These are phyloP conservation scores for Cochlearia excelsa DNA, from an alignment of 345 rosid species.

Conservation along the genomic window DNA sequence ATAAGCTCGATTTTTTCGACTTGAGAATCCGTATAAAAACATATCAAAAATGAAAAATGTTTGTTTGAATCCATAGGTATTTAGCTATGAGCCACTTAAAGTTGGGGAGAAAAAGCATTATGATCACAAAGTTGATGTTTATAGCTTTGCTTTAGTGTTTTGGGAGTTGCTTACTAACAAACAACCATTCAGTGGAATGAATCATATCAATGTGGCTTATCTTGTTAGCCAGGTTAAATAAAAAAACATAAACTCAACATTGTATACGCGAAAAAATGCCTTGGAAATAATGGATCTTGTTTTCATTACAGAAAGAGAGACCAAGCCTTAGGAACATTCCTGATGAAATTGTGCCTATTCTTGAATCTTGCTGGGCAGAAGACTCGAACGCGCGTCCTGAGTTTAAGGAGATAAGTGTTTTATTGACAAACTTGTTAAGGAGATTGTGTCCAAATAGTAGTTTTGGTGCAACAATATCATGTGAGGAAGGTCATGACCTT, in stretches of 20 bases:
- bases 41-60: neutral
- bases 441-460: slow-evolving; percentile 7
- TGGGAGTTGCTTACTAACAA: slow-evolving; percentile 65
- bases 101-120: slow-evolving; percentile 47
- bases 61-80: slow-evolving; percentile 36
- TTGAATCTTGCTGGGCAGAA: slow-evolving; percentile 56
- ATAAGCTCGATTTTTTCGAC: neutral
- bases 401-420: slow-evolving; percentile 43
- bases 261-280: neutral
- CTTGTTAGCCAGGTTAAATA: slow-evolving; percentile 39
- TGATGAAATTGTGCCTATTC: slow-evolving; percentile 32
- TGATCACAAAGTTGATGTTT: slow-evolving; percentile 73
- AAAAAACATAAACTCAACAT: neutral
- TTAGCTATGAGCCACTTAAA: slow-evolving; percentile 41
- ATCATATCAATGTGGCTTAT: slow-evolving; percentile 35
- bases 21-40: neutral
- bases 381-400: slow-evolving; percentile 54
- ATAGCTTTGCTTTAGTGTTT: slow-evolving; percentile 58
- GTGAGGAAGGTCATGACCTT: neutral
- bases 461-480: neutral
- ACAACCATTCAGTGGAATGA: slow-evolving; percentile 45
- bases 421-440: slow-evolving; percentile 29
- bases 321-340: slow-evolving; percentile 50
- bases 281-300: neutral
- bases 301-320: slow-evolving; percentile 47